A percentile compares a stretch with the other conserved stretches of the same genome.
phyloP scores from a whole-genome alignment of 441 rosid species.

The Erodium trifolium region DNA sequence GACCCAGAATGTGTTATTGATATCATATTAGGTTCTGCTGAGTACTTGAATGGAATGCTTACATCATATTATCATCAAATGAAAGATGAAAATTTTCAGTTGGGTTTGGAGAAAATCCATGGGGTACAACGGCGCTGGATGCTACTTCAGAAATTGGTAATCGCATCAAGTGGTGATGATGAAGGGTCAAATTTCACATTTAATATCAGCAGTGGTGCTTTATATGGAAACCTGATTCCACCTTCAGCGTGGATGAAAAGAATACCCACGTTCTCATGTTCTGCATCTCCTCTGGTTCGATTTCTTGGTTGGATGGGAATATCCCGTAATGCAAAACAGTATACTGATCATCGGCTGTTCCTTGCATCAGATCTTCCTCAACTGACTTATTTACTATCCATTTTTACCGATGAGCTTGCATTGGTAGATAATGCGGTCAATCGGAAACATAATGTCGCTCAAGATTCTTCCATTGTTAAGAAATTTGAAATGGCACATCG shows the following conservation, averaged over 20 bases:
- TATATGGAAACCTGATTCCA: constrained; percentile 53
- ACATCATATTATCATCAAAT: constrained; percentile 38
- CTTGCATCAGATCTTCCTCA: constrained; percentile 65
- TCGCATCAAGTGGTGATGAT: constrained; percentile 61
- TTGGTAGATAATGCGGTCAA: constrained; percentile 36
- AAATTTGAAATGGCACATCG: constrained; percentile 28
- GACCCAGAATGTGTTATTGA: constrained; percentile 53
- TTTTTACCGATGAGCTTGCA: constrained; percentile 70
- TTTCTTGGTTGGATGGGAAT: constrained; percentile 94
- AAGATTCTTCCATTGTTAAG: constrained; percentile 19
- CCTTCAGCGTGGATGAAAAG: constrained; percentile 62
- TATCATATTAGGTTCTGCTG: constrained; percentile 54
- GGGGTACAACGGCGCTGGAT: constrained; percentile 55
- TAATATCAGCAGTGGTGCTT: constrained; percentile 32
- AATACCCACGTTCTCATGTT: constrained; percentile 49
- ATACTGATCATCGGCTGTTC: constrained; percentile 43
- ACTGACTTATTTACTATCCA: constrained; percentile 48
- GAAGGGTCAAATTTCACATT: constrained; percentile 38
- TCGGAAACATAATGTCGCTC: constrained; percentile 27
- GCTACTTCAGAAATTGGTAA: constrained; percentile 60
- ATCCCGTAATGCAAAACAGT: constrained; percentile 58
- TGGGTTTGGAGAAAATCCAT: constrained; percentile 40
- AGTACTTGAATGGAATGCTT: constrained; percentile 48
- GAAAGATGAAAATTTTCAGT: constrained; percentile 42
- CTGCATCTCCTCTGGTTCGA: constrained; percentile 59